Evolutionary conservation across 495 filamentous ascomycete genomes (phyloP).

Genomic region (Xylaria nigripes): DNA sequence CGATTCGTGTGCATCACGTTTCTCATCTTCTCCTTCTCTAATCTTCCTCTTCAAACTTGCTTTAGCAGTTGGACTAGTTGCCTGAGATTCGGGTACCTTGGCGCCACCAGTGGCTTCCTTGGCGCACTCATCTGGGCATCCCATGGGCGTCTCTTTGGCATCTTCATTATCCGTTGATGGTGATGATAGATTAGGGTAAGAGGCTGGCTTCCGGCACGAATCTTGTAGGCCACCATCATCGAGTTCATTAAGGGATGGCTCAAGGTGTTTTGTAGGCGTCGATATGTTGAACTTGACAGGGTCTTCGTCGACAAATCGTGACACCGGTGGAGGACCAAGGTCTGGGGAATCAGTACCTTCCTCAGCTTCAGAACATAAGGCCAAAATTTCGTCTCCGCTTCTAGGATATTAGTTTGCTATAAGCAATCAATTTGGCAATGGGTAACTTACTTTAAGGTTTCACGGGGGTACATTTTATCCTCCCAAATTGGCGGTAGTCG

Average conservation of each 20-base stretch:
- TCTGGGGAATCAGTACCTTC: constrained; percentile 54
- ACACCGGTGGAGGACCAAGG: constrained; percentile 57
- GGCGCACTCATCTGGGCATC: not conserved
- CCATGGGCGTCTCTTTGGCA: constrained; percentile 1
- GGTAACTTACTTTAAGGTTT: constrained; percentile 59
- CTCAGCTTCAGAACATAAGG: constrained; percentile 41
- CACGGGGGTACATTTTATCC: constrained; percentile 65
- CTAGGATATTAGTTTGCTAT: constrained; percentile 18
- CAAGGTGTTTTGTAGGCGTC: constrained; percentile 8
- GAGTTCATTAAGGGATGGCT: constrained; percentile 6
- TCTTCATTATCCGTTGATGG: constrained; percentile 15
- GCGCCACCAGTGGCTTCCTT: constrained; percentile 27
- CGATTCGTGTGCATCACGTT: constrained; percentile 19
- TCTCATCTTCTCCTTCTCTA: constrained; percentile 28
- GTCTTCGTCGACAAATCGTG: constrained; percentile 55
- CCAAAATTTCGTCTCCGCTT: constrained; percentile 39
- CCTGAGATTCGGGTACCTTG: not conserved
- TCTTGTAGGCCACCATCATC: constrained; percentile 18
- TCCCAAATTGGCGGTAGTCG: constrained; percentile 76
- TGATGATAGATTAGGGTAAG: constrained; percentile 12
- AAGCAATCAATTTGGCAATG: not conserved
- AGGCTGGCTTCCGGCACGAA: constrained; percentile 5
- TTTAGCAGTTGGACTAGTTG: constrained; percentile 15
- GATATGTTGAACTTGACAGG: constrained; percentile 48
- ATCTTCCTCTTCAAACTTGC: constrained; percentile 22